Evolutionary conservation across 2,329 filamentous ascomycete species (phyloP).

Genomic region (Clathrospora elynae): DNA sequence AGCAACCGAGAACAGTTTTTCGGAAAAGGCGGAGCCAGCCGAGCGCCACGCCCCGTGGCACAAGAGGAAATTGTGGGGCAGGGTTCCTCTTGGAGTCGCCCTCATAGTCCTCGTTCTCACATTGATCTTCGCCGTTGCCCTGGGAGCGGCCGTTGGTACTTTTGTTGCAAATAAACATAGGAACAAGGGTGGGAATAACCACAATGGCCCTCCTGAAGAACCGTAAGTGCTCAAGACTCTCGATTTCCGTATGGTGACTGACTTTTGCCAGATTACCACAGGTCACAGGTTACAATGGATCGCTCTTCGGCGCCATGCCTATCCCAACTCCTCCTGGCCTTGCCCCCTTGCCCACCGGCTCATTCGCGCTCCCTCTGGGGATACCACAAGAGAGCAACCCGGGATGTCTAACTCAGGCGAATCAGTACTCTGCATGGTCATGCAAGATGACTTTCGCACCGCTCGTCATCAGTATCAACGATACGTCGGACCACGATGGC

Average conservation of each 20-base stretch:
- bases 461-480: slow-evolving; percentile 38
- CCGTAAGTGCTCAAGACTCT: slow-evolving; percentile 32
- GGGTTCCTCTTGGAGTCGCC: slow-evolving; percentile 58
- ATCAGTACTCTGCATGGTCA: slow-evolving; percentile 58
- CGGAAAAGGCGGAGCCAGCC: slow-evolving; percentile 38
- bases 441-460: slow-evolving; percentile 52
- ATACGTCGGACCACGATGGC: slow-evolving; percentile 14
- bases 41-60: slow-evolving; percentile 41
- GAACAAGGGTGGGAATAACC: slow-evolving; percentile 17
- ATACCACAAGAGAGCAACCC: slow-evolving; percentile 55
- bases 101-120: slow-evolving; percentile 54
- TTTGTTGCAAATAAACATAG: slow-evolving; percentile 53
- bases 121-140: slow-evolving; percentile 53
- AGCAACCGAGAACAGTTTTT: slow-evolving; percentile 27
- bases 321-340: slow-evolving; percentile 54
- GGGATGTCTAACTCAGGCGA: slow-evolving; percentile 54
- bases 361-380: slow-evolving; percentile 55
- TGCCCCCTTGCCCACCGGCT: slow-evolving; percentile 56
- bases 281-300: slow-evolving; percentile 53
- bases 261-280: slow-evolving; percentile 46
- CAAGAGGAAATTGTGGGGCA: slow-evolving; percentile 55
- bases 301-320: slow-evolving; percentile 57
- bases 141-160: slow-evolving; percentile 61
- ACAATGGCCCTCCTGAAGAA: slow-evolving; percentile 28
- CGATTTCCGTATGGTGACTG: slow-evolving; percentile 12